A percentile compares a stretch with the other conserved stretches of the same genome.
Evolutionary conservation across 345 rosid species (phyloP).

Genomic region (Cardamine occulta): DNA sequence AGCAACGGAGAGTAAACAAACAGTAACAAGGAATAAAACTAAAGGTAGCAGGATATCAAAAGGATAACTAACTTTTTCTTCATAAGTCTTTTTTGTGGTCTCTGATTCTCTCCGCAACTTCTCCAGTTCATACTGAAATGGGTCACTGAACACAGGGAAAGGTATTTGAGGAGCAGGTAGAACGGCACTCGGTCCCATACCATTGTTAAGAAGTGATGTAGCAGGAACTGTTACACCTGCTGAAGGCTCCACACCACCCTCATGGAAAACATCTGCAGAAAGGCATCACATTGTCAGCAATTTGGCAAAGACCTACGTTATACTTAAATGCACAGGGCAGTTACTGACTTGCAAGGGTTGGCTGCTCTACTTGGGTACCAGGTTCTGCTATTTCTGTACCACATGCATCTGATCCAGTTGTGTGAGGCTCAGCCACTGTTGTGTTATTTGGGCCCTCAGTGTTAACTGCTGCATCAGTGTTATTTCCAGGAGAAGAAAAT

Average conservation of each 20-base stretch:
- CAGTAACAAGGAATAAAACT: conserved; percentile 10
- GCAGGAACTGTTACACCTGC: conserved; percentile 35
- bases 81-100: conserved; percentile 33
- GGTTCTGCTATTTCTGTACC: conserved; percentile 26
- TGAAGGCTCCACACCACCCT: conserved; percentile 27
- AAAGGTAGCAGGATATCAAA: conserved; percentile 10
- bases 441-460: conserved; percentile 39
- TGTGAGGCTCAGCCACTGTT: conserved; percentile 30
- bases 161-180: conserved; percentile 41
- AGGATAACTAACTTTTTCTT: conserved; percentile 37
- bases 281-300: conserved; percentile 21
- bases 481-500: conserved; percentile 43
- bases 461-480: conserved; percentile 39
- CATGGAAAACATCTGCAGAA: conserved; percentile 31
- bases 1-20: neutral
- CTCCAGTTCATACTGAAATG: conserved; percentile 46
- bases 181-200: conserved; percentile 22
- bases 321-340: conserved; percentile 20
- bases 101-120: conserved; percentile 46
- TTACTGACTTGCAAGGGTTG: conserved; percentile 40
- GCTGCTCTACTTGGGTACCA: conserved; percentile 36
- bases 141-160: conserved; percentile 40
- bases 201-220: conserved; percentile 28
- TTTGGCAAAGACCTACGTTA: conserved; percentile 27
- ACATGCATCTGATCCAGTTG: conserved; percentile 32